Conservation (phyloP, 768 basidiomycete species). For the Leccinum broughii region DNA sequence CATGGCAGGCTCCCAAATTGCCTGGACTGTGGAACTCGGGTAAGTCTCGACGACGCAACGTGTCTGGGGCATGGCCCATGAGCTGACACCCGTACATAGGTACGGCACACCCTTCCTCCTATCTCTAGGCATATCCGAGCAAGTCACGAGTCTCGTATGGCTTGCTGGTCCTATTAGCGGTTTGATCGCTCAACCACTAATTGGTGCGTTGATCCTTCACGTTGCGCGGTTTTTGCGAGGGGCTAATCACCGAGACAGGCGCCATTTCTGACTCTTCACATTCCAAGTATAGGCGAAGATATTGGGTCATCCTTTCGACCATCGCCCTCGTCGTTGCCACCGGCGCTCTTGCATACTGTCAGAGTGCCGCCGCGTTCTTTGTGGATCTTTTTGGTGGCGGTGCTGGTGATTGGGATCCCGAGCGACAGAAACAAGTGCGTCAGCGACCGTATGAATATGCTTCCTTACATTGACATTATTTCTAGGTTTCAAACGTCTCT, state of each 20-base stretch:
- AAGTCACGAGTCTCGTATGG: slow-evolving; percentile 94
- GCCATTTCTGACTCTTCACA: slow-evolving; percentile 94
- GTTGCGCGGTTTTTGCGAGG: slow-evolving; percentile 1
- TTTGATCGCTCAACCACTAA: slow-evolving; percentile 93
- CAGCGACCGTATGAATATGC: not conserved
- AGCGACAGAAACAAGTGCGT: slow-evolving; percentile 59
- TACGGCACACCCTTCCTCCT: slow-evolving; percentile 96
- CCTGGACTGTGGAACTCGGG: slow-evolving; percentile 96
- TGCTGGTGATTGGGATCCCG: slow-evolving; percentile 86
- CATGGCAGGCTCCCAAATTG: slow-evolving; percentile 93
- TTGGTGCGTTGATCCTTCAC: slow-evolving; percentile 53
- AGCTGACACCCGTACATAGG: slow-evolving; percentile 41
- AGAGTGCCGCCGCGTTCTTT: slow-evolving; percentile 65
- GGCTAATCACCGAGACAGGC: slow-evolving; percentile 45
- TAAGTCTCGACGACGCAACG: slow-evolving; percentile 38
- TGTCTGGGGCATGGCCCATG: not conserved
- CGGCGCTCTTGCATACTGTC: slow-evolving; percentile 79
- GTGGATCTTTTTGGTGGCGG: slow-evolving; percentile 79
- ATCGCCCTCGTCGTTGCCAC: slow-evolving; percentile 76
- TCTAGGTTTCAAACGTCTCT: slow-evolving; percentile 64
- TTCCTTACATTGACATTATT: not conserved
- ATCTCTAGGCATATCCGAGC: slow-evolving; percentile 76
- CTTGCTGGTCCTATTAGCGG: slow-evolving; percentile 94
- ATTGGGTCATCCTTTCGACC: slow-evolving; percentile 92
- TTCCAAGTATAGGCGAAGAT: slow-evolving; percentile 87